A percentile compares a stretch with the other conserved stretches of the same genome.
Evolutionary conservation across 805 yeast genomes (phyloP).

Genomic region (Priceomyces melissophilus): DNA sequence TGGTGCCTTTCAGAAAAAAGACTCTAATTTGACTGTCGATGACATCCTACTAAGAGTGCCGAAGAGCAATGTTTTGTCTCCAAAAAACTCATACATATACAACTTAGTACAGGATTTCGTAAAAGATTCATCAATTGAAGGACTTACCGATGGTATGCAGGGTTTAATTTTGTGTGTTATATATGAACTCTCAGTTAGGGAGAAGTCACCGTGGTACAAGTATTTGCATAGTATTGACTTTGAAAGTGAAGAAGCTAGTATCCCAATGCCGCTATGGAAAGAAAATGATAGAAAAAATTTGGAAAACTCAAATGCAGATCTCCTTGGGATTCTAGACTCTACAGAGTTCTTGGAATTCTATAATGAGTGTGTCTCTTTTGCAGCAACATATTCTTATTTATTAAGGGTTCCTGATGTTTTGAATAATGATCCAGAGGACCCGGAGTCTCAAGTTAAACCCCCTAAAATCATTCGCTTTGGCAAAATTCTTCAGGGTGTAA

Average conservation of each 20-base stretch:
- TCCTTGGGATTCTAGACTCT: conserved; percentile 55
- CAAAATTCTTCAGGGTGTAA: conserved; percentile 54
- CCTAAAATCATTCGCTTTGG: conserved; percentile 40
- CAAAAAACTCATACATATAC: conserved; percentile 58
- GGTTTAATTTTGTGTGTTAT: conserved; percentile 66
- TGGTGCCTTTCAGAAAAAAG: conserved; percentile 63
- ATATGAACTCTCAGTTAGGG: conserved; percentile 60
- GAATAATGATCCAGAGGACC: conserved; percentile 6
- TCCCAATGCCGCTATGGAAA: conserved; percentile 69
- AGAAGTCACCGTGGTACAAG: conserved; percentile 75
- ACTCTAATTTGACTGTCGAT: conserved; percentile 23
- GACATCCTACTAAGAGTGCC: conserved; percentile 53
- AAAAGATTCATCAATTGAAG: conserved; percentile 27
- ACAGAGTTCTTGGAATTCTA: conserved; percentile 40
- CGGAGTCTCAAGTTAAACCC: conserved; percentile 5
- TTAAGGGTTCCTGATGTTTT: conserved; percentile 39
- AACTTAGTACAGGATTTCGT: conserved; percentile 59
- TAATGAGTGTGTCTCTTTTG: conserved; percentile 41
- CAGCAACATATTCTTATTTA: conserved; percentile 21
- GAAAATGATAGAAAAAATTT: conserved; percentile 45
- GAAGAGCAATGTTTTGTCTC: conserved; percentile 56
- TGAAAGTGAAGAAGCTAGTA: conserved; percentile 10
- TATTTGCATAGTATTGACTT: conserved; percentile 57
- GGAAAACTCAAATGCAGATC: conserved; percentile 58
- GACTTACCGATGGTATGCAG: conserved; percentile 50